Base-by-base conservation (phyloP, 495 filamentous ascomycete genomes). In the Trypethelium eluteriae region DNA sequence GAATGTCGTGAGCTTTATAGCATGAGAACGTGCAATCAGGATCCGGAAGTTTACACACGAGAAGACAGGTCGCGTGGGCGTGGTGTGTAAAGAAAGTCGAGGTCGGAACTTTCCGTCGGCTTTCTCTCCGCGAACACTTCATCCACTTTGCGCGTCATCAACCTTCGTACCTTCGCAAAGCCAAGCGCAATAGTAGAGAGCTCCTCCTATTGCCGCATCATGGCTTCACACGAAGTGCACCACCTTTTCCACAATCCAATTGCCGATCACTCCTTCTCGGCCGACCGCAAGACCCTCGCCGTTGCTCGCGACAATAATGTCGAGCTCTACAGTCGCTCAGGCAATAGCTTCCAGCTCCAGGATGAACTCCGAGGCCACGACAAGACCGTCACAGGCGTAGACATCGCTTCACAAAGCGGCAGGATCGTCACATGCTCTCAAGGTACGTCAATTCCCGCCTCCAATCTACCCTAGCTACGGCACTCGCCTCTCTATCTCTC, bases 351-450 rank as follows among this genome's bases (percentile, higher is more conserved):
- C 79, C 84, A 86, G 67, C 78, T 96, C 68, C 87, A 91, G 70
- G 93, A 96, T 78, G 93, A 96, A 78, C 83, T 98, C 50, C 91
- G 89, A 72, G 94, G 92, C 59, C 95, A 98, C 72, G 95, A 98
- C 76, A 98, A 98, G 80, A 92, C 86, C 1, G 91, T 98, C 41
- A 98, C 94, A 1, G 86, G 93, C 70, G 91, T 98, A 18, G 94
- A 98, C 75, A 96, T 98, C 79, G 93, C 94, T 9, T 89, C 93
- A 6, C 84, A 84, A 62, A 91, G 83, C 67, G 93, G 95, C 25
- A 89, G 90, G 67, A 98, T 98, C 73, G 94, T 98, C 14, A 95
- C 95, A 35, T 98, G 95, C 77, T 96, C 93, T 2, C 95, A 98
- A 79, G 93, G 93, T 93, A 64, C 32, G 77, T 39, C 18, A 16